Evolutionary conservation across 129 eudicot species (phyloP).

Genomic region (Arctium lappa): DNA sequence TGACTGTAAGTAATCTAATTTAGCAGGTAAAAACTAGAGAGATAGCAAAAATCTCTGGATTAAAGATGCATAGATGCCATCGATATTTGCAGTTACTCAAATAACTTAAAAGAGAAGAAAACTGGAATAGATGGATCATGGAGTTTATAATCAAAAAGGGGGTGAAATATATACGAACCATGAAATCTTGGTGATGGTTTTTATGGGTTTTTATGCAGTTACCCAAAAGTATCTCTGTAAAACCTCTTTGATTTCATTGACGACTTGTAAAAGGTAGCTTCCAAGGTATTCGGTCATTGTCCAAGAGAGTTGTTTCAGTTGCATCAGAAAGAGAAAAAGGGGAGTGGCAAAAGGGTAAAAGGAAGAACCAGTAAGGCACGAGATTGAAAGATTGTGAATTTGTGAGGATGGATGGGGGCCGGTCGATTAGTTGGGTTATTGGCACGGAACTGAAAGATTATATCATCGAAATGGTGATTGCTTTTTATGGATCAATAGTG

Average conservation of each 20-base stretch:
- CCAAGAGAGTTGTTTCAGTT: background rate
- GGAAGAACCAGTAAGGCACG: no score
- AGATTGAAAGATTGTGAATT: no score
- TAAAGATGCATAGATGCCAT: slow-evolving; percentile 2
- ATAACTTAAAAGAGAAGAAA: background rate
- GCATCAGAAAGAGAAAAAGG: background rate
- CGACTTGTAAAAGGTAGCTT: background rate
- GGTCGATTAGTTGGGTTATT: no score
- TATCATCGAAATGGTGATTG: no score
- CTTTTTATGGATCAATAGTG: no score
- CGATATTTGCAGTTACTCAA: background rate
- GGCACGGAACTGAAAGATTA: no score
- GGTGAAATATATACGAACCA: slow-evolving; percentile 12
- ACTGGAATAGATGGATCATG: background rate
- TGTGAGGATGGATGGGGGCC: no score
- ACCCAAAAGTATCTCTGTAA: no score
- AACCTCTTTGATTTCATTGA: no score
- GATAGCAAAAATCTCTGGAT: background rate
- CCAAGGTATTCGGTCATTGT: background rate
- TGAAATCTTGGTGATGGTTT: background rate
- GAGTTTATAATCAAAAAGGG: background rate
- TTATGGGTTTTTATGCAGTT: background rate
- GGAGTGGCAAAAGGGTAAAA: background rate
- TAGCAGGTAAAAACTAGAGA: background rate
- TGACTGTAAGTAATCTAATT: background rate